Base-by-base conservation (phyloP, 2,329 filamentous ascomycete species). In the Neonectria neomacrospora region DNA sequence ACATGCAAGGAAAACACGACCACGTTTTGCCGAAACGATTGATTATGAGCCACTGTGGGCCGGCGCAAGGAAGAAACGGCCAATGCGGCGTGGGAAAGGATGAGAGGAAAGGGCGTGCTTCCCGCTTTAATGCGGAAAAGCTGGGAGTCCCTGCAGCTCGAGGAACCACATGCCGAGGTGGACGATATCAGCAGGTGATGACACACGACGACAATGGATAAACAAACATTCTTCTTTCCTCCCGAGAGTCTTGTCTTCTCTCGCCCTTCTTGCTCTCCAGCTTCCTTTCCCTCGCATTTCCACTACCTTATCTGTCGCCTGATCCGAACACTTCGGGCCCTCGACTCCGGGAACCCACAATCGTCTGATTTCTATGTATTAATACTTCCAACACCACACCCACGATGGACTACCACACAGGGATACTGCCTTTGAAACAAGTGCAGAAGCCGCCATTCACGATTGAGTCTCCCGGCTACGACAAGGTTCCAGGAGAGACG, bases 401-500 rank as follows among this genome's bases (percentile, higher is more conserved):
- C 11, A 3, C 28, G 10, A 50, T 20, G 47, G 28, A 75, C 66
- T 80, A 77, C 75, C 78, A 68, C 52, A 69, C 71, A 66, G 82
- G 82, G 63, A 74, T 82, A 12, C 77, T 83, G 71, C 86, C 86
- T 60, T 74, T 88, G 57, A 78, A 83, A 70, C 86, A 86, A 78
- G 81, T 86, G 69, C 89, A 90, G 78, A 88, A 89, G 77, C 86
- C 88, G 12, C 92, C 93, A 9, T 95, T 90, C 81, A 90, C 90
- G 57, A 82, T 94, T 73, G 91, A 95, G 70, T 87, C 85, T 4
- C 81, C 91, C 8, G 91, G 88, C 70, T 86, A 82, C 68, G 79
- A 88, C 74, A 88, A 89, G 68, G 85, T 90, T 58, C 84, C 90
- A 1, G 92, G 92, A 80, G 93, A 97, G 82, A 95, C 93, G 41